phyloP scores from a whole-genome alignment of 805 yeast genomes.

The Cyberlindnera maritima region DNA sequence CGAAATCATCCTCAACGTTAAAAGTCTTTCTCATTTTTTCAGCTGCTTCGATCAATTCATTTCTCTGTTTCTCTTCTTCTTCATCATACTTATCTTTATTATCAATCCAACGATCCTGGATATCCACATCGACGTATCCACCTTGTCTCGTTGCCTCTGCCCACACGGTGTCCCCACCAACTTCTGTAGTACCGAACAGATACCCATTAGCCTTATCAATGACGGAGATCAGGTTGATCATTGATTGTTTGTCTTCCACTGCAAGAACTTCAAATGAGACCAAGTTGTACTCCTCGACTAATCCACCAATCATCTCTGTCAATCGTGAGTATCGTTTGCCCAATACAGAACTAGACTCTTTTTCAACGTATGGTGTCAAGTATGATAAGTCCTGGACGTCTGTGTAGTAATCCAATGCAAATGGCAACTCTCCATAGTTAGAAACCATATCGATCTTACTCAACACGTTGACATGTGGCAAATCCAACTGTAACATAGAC shows the following conservation, averaged over 20 bases:
- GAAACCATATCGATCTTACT: constrained; percentile 84
- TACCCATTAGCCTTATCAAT: constrained; percentile 95
- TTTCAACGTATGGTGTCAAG: constrained; percentile 63
- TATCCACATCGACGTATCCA: constrained; percentile 55
- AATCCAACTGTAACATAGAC: constrained; percentile 87
- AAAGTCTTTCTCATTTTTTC: constrained; percentile 40
- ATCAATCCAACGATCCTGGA: constrained; percentile 96
- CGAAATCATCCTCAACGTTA: constrained; percentile 72
- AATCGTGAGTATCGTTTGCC: constrained; percentile 63
- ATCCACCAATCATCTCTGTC: constrained; percentile 74
- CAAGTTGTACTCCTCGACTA: constrained; percentile 82
- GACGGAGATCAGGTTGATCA: constrained; percentile 75
- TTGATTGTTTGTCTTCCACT: constrained; percentile 86
- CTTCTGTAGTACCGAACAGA: constrained; percentile 85
- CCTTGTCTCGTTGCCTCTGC: constrained; percentile 91
- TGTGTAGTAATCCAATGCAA: constrained; percentile 80
- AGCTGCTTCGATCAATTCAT: constrained; percentile 40
- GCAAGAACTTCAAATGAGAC: constrained; percentile 88
- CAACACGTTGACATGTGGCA: constrained; percentile 91
- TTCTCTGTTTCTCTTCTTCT: constrained; percentile 46
- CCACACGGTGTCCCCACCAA: constrained; percentile 98
- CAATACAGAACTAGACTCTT: constrained; percentile 66
- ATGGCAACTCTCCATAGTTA: constrained; percentile 78
- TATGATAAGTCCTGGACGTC: constrained; percentile 83
- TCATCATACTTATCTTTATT: constrained; percentile 75